A percentile compares a stretch with the other conserved stretches of the same genome.
Evolutionary conservation across 768 basidiomycete genomes (phyloP).

Genomic region (Phylloporus rhodoxanthus): DNA sequence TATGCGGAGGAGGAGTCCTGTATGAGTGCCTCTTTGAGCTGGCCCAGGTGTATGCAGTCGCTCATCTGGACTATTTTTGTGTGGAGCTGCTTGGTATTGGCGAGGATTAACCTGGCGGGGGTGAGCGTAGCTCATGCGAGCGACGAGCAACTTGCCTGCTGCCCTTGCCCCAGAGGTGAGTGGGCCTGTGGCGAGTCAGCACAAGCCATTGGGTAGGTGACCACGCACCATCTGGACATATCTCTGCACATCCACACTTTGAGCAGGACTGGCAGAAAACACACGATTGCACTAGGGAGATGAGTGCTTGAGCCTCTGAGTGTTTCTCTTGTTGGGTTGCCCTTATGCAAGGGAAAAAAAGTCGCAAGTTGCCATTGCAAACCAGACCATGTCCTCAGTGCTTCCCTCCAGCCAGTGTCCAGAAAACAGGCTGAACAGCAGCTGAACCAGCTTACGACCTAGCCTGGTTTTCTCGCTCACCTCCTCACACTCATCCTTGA

Average conservation of each 20-base stretch:
- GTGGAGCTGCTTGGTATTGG: slow-evolving; percentile 61
- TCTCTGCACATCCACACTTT: slow-evolving; percentile 58
- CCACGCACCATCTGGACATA: slow-evolving; percentile 51
- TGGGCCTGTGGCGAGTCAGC: slow-evolving; percentile 37
- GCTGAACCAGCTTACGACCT: slow-evolving; percentile 58
- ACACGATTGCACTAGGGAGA: slow-evolving; percentile 51
- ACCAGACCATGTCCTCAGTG: slow-evolving; percentile 56
- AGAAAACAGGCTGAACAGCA: slow-evolving; percentile 79
- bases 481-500: slow-evolving; percentile 77
- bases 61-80: slow-evolving; percentile 56
- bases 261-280: slow-evolving; percentile 62
- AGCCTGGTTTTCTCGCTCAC: slow-evolving; percentile 73
- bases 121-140: slow-evolving; percentile 4
- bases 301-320: no score
- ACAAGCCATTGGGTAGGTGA: neutral
- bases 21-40: slow-evolving; percentile 56
- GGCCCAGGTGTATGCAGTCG: slow-evolving; percentile 58
- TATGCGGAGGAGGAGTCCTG: slow-evolving; percentile 56
- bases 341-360: no score
- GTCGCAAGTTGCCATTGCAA: no score
- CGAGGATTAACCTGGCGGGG: slow-evolving; percentile 52
- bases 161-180: slow-evolving; percentile 58
- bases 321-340: no score
- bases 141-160: slow-evolving; percentile 41
- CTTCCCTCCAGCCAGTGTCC: slow-evolving; percentile 62